Evolutionary conservation across 139 green algal genomes (phyloP).

Genomic region (Picochlorum sp.): DNA sequence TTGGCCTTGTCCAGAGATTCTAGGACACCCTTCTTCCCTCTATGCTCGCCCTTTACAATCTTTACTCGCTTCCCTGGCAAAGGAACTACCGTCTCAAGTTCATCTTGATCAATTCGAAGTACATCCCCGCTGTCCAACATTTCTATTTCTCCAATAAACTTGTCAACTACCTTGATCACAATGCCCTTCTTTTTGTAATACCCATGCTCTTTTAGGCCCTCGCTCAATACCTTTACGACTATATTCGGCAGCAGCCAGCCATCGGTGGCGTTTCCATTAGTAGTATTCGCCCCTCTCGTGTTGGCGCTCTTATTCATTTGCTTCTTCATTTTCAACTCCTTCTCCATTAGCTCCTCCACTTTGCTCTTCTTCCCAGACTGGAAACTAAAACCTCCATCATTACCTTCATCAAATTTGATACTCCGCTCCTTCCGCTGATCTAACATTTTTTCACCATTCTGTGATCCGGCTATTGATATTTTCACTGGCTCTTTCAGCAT

Average conservation of each 20-base stretch:
- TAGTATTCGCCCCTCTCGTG: not conserved
- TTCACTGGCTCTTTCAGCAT: conserved; percentile 33
- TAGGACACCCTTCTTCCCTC: conserved; percentile 40
- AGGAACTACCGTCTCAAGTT: conserved; percentile 89
- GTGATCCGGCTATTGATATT: conserved; percentile 26
- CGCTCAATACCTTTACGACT: conserved; percentile 82
- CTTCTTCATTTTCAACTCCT: conserved; percentile 20
- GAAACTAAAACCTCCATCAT: not conserved
- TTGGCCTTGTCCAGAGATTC: conserved; percentile 46
- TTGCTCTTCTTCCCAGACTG: conserved; percentile 35
- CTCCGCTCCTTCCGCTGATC: not conserved
- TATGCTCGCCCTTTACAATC: conserved; percentile 62
- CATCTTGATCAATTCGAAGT: conserved; percentile 76
- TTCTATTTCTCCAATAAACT: conserved; percentile 65
- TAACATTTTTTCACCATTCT: not conserved
- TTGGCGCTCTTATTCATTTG: not conserved
- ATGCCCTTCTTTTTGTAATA: conserved; percentile 93
- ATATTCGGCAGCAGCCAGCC: conserved; percentile 70
- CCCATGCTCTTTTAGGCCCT: conserved; percentile 56
- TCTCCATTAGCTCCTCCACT: conserved; percentile 67
- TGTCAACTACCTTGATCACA: conserved; percentile 52
- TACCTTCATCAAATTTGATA: conserved; percentile 12
- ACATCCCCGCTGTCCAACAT: conserved; percentile 66
- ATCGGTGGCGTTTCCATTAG: not conserved
- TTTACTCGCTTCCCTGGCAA: conserved; percentile 48